Evolutionary conservation across 148 eudicot species (phyloP), one percentile per base, ranked within the genome.

Genomic region (Persicaria maculosa): DNA sequence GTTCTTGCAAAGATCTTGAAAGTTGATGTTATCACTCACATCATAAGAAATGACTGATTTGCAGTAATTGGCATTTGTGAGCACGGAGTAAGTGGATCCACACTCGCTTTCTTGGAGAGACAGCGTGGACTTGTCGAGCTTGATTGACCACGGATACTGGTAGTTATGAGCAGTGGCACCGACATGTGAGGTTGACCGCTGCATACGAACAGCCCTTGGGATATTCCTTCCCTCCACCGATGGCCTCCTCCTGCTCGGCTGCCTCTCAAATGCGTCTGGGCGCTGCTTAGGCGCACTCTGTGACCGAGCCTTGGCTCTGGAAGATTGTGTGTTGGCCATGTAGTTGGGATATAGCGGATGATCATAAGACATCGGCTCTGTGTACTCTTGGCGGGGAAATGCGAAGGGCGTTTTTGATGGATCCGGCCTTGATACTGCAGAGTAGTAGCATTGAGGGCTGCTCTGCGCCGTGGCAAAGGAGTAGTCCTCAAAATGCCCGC

Each of bases 261-360:
- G 97, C 72, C 91, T 75, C 67, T 92, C 97, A 11, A 78, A 77
- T 19, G 78, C 50, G 9, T 93, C 94, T 1, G 97, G 96, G 47
- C 98, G 80, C 54, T 93, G 91, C 84, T 92, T 95, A 1, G 98
- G 98, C 0, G 98, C 97, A 44, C 98, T 95, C 46, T 92, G 98
- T 2, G 98, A 95, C 22, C 98, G 81, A 0, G 72, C 91, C 77
- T 95, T 95, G 1, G 98, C 98, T 68, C 82, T 79, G 0, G 98
- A 95, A 0, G 98, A 95, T 58, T 95, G 68, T 0, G 98, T 95
- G 68, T 95, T 95, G 1, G 98, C 93, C 98, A 95, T 95, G 81
- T 95, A 95, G 50, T 78, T 90, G 0, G 98, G 98, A 69, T 76
- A 90, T 20, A 86, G 79, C 1, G 87, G 85, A 52, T 83, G 80